Evolutionary conservation across 306 rosid genomes (phyloP), one percentile per base, ranked within the genome.

Genomic region (Quercus aquifolioides): DNA sequence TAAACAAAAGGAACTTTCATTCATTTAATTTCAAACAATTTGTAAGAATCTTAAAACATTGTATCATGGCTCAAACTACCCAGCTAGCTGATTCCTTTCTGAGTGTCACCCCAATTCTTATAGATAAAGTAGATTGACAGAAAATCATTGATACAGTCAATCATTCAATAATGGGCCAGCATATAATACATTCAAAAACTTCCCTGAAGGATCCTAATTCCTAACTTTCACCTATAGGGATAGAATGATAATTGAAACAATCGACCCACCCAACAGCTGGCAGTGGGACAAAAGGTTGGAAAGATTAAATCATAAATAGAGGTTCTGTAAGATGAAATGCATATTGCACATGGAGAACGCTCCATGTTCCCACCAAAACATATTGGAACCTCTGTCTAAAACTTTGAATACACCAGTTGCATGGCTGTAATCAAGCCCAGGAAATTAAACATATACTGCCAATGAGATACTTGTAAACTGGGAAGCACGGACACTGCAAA

Each of bases 261-360:
- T 84, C 88, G 87, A 84, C 89, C 91, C 82, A 54, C 79, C 76
- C 76, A 28, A 81, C 73, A 83, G 87, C 87, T 81, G 87, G 86
- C 75, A 76, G 46, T 41, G 12, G 46, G 46, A 41, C 71, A 60
- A 54, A 80, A 76, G 65, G 64, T 76, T 74, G 71, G 77, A 78
- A 62, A 9, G 82, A 80, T 74, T 11, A 80, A 64, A 80, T 63
- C 87, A 84, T 49, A 73, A 69, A 64, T 35, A 64, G 15, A 72
- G 82, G 73, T 43, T 56, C 23, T 35, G 11, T 59, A 71, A 52
- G 77, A 74, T 69, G 73, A 58, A 33, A 69, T 68, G 33, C 38
- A 73, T 75, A 79, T 71, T 59, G 74, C 57, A 46, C 69, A 79
- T 23, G 65, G 68, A 81, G 69, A 57, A 74, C 79, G 68, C 54